Conservation (phyloP, 805 yeast genomes). For the Ogataea trehalophila region DNA sequence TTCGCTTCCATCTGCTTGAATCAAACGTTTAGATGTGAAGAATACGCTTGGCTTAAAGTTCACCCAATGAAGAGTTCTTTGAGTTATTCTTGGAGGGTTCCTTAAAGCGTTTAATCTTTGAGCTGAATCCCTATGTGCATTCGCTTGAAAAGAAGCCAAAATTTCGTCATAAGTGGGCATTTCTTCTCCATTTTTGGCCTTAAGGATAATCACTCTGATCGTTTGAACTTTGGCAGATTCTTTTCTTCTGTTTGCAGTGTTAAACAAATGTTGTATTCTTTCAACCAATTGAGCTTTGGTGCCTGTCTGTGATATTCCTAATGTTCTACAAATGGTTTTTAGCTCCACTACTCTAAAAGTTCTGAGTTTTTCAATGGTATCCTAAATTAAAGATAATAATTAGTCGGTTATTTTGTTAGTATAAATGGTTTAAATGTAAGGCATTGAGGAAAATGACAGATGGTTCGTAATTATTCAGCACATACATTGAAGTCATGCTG, state of each 20-base stretch:
- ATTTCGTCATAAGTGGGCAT: no score
- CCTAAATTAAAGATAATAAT: not conserved
- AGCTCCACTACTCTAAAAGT: not conserved
- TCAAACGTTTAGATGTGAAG: conserved; percentile 41
- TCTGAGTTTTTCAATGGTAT: not conserved
- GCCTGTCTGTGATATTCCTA: not conserved
- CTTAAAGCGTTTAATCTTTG: conserved; percentile 40
- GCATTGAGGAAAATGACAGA: no score
- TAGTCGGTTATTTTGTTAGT: not conserved
- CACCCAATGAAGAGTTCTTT: conserved; percentile 24
- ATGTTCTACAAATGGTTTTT: not conserved
- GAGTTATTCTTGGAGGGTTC: not conserved
- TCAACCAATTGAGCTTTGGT: not conserved
- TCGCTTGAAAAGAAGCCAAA: no score
- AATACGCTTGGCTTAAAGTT: conserved; percentile 55
- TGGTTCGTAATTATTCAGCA: not conserved
- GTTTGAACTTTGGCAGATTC: conserved; percentile 31
- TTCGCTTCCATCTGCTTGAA: conserved; percentile 31
- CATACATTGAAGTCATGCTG: not conserved
- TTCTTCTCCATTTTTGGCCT: no score
- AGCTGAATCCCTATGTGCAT: conserved; percentile 35
- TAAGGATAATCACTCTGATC: no score
- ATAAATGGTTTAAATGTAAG: not conserved
- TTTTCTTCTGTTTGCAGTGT: not conserved
- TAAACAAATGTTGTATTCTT: not conserved